Base-by-base conservation (phyloP, 768 basidiomycete genomes). In the Tricholoma flavovirens region DNA sequence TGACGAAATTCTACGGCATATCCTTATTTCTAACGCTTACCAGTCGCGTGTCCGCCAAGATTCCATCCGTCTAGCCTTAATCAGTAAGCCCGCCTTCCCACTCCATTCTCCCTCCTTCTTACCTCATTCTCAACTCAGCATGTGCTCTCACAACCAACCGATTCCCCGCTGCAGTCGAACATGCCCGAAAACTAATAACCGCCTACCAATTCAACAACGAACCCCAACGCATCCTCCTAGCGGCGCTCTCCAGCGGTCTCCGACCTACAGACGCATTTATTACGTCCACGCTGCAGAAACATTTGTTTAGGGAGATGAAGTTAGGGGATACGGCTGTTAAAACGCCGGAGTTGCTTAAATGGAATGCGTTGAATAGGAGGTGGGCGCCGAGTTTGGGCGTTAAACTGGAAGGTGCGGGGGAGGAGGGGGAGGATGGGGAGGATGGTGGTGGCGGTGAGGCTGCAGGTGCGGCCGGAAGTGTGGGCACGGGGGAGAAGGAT, bases 171-270 rank as follows among this genome's bases (percentile, higher is more conserved):
- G 81, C 89, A 14, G 81, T 91, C 14, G 87, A 91, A 57, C 87
- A 91, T 64, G 80, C 80, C 30, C 83, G 93, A 22, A 88, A 88
- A 59, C 71, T 98, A 30, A 83, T 90, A 55, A 84, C 80, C 30
- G 71, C 73, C 0, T 77, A 93, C 64, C 93, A 96, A 65, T 93
- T 90, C 75, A 87, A 93, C 64, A 89, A 93, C 53, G 92, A 95
- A 40, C 87, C 93, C 0, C 72, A 89, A 11, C 84, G 92, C 5
- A 78, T 98, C 49, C 77, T 96, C 19, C 66, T 87, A 3, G 87
- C 88, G 0, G 81, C 82, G 0, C 78, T 97, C 3, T 83, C 86
- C 0, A 84, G 86, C 56, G 91, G 92, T 0, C 62, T 87, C 4
- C 77, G 77, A 24, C 77, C 87, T 3, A 84, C 87, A 0, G 88